These are phyloP conservation scores for Cubamyces lactineus DNA, from an alignment of 768 basidiomycete species.

Conservation along the genomic window DNA sequence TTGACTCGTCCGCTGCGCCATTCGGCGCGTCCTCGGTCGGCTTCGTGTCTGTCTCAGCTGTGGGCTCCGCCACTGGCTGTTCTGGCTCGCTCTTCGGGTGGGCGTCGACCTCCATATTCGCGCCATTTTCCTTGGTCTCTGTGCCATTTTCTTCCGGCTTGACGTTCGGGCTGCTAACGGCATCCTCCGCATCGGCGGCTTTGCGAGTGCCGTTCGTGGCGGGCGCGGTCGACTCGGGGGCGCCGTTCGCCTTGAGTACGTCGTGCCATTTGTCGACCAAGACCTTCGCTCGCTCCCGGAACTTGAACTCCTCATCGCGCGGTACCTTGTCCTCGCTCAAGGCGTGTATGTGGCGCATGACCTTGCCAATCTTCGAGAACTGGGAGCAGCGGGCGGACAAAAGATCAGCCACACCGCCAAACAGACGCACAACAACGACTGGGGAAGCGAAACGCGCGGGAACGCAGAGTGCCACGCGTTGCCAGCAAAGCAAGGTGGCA, in stretches of 20 bases:
- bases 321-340: conserved; percentile 61
- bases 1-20: conserved; percentile 29
- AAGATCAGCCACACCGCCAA: conserved; percentile 25
- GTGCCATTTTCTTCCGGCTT: conserved; percentile 26
- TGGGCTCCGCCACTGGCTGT: conserved; percentile 21
- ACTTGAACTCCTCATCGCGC: conserved; percentile 65
- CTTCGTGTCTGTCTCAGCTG: conserved; percentile 25
- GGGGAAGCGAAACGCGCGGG: conserved; percentile 25
- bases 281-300: conserved; percentile 68
- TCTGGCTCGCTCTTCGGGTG: conserved; percentile 1
- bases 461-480: conserved; percentile 21
- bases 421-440: conserved; percentile 22
- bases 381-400: conserved; percentile 33
- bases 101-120: conserved; percentile 31
- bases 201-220: conserved; percentile 31
- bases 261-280: conserved; percentile 74
- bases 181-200: conserved; percentile 29
- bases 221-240: conserved; percentile 27
- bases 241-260: conserved; percentile 45
- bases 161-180: conserved; percentile 20
- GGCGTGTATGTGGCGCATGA: conserved; percentile 83
- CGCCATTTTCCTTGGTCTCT: conserved; percentile 27
- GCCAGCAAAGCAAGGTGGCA: conserved; percentile 36
- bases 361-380: conserved; percentile 85
- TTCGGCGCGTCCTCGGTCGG: conserved; percentile 24